Evolutionary conservation across 2,329 filamentous ascomycete species (phyloP).

Genomic region (Diplocarpon mali): DNA sequence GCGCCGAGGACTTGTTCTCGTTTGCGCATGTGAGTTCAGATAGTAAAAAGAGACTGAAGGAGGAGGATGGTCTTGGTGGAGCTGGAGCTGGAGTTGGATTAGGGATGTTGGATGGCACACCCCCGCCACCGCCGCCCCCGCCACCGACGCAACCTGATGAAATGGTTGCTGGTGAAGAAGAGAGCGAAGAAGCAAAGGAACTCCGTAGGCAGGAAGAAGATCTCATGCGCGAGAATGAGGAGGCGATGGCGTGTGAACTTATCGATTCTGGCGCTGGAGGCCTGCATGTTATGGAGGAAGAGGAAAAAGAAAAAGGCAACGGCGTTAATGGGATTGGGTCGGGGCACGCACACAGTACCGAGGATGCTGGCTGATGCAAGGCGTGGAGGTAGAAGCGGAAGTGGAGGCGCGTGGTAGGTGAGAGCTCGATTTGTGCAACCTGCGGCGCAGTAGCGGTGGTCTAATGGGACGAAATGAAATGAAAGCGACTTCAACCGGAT

Average conservation of each 20-base stretch:
- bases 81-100: too few species aligned
- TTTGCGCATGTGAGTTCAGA: constrained; percentile 8
- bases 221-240: constrained; percentile 25
- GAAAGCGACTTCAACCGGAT: too few species aligned
- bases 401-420: too few species aligned
- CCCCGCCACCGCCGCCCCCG: constrained; percentile 21
- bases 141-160: constrained; percentile 4
- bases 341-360: too few species aligned
- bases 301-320: background rate
- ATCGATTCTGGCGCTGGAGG: constrained; percentile 4
- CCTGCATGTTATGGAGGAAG: background rate
- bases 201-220: constrained; percentile 22
- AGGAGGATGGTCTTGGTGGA: constrained; percentile 7
- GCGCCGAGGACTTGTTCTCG: constrained; percentile 9
- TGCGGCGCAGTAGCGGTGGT: too few species aligned
- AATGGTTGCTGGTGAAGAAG: constrained; percentile 4
- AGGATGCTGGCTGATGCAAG: too few species aligned
- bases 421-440: too few species aligned
- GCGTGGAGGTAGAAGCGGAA: too few species aligned
- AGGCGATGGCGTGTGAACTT: constrained; percentile 22
- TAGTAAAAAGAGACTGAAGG: constrained; percentile 23
- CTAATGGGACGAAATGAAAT: too few species aligned
- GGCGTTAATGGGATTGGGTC: too few species aligned
- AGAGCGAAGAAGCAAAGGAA: constrained; percentile 16
- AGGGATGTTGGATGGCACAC: constrained; percentile 6